A percentile compares a stretch with the other conserved stretches of the same genome.
Conservation (phyloP, 2,329 filamentous ascomycete species). For the Leptosphaerulina australis region DNA sequence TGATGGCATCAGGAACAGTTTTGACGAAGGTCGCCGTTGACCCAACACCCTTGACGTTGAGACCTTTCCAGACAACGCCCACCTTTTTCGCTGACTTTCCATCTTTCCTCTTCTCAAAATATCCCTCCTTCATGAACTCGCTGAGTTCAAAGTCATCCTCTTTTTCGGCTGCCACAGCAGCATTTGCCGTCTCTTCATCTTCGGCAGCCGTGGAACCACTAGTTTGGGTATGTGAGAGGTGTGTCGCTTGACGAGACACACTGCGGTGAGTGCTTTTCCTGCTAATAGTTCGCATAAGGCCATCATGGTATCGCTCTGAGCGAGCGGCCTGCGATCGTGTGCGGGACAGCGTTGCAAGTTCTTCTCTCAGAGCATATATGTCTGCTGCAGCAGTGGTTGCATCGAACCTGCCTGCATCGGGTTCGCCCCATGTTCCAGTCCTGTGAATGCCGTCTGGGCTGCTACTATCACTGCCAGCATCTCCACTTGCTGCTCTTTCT, state of each 20-base stretch:
- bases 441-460: constrained; percentile 38
- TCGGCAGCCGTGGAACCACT: constrained; percentile 18
- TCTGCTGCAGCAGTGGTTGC: constrained; percentile 63
- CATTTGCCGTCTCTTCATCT: constrained; percentile 31
- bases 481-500: constrained; percentile 23
- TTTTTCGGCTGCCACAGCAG: constrained; percentile 52
- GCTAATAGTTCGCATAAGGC: constrained; percentile 35
- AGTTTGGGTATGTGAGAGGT: constrained; percentile 20
- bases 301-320: constrained; percentile 31
- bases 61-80: constrained; percentile 75
- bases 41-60: constrained; percentile 75
- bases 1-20: constrained; percentile 73
- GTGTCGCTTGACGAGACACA: constrained; percentile 17
- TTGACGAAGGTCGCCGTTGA: constrained; percentile 71
- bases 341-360: constrained; percentile 61
- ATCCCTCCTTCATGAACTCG: constrained; percentile 74
- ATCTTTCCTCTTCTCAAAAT: constrained; percentile 74
- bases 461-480: constrained; percentile 26
- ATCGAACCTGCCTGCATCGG: constrained; percentile 61
- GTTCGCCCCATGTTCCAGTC: constrained; percentile 66
- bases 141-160: constrained; percentile 70
- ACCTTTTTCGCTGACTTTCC: constrained; percentile 75
- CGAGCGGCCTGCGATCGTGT: constrained; percentile 40
- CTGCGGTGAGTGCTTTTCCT: constrained; percentile 35
- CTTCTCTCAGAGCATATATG: constrained; percentile 61